These are phyloP conservation scores for Fusarium sp. DNA, from an alignment of 2,329 filamentous ascomycete genomes.

Conservation along the genomic window DNA sequence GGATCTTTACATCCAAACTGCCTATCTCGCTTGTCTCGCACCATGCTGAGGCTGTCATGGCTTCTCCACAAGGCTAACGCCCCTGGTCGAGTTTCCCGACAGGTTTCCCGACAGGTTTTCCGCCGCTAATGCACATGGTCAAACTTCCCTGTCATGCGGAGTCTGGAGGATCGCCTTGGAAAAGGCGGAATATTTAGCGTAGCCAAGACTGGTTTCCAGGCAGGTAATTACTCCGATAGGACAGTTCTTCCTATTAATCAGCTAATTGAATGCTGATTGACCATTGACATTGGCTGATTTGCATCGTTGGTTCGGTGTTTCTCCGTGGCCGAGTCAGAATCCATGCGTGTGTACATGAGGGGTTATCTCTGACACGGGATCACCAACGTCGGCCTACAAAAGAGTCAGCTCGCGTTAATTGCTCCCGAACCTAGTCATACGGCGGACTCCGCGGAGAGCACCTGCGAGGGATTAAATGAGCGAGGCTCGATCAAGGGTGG, in stretches of 20 bases:
- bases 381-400: background rate
- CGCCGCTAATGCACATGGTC: background rate
- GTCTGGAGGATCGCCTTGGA: background rate
- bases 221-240: background rate
- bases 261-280: background rate
- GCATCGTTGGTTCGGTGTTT: background rate
- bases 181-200: background rate
- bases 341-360: background rate
- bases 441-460: too few relatives aligned
- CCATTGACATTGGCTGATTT: background rate
- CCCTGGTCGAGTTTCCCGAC: background rate
- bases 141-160: background rate
- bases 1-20: background rate
- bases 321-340: background rate
- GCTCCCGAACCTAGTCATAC: background rate
- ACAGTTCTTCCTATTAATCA: background rate
- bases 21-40: background rate
- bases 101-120: background rate
- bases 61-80: background rate
- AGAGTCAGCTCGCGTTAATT: background rate
- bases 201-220: background rate
- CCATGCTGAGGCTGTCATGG: background rate
- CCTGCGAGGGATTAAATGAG: background rate
- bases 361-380: background rate
- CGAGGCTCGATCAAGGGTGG: background rate